phyloP scores from a whole-genome alignment of 495 filamentous ascomycete genomes.

The Neurospora sp. region DNA sequence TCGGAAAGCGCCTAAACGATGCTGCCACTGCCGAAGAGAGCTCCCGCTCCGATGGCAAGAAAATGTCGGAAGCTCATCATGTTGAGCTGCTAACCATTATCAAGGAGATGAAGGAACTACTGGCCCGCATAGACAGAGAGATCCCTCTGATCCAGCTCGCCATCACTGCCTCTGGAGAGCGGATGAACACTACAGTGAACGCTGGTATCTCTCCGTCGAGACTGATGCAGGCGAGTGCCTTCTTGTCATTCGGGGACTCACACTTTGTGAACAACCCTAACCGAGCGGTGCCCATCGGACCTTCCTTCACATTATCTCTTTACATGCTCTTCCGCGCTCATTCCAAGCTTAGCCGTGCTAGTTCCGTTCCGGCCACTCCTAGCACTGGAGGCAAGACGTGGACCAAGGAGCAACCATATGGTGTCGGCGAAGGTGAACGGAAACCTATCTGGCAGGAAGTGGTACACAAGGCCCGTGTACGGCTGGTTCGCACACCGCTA shows the following conservation, averaged over 20 bases:
- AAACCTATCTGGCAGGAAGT: constrained; percentile 96
- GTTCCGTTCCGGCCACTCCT: not conserved
- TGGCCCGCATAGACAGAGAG: constrained; percentile 78
- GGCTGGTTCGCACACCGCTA: constrained; percentile 50
- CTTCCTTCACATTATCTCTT: constrained; percentile 77
- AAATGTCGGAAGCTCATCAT: constrained; percentile 25
- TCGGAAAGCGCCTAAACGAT: constrained; percentile 65
- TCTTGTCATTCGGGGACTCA: constrained; percentile 79
- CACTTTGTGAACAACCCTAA: constrained; percentile 60
- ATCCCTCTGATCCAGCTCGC: constrained; percentile 91
- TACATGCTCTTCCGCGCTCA: constrained; percentile 96
- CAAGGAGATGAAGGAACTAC: constrained; percentile 62
- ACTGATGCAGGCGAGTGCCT: constrained; percentile 85
- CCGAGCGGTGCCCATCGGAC: constrained; percentile 71
- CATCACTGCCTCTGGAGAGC: constrained; percentile 90
- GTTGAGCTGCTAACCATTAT: constrained; percentile 62
- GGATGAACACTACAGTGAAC: constrained; percentile 65
- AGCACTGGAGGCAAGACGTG: not conserved
- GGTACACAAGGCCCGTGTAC: constrained; percentile 84
- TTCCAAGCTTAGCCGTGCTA: constrained; percentile 24
- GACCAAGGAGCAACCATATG: constrained; percentile 26
- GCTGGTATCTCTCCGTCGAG: constrained; percentile 83
- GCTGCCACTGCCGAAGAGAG: constrained; percentile 60
- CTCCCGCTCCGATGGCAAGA: constrained; percentile 37
- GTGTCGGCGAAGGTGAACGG: constrained; percentile 39